A percentile compares a stretch with the other conserved stretches of the same genome.
phyloP scores from a whole-genome alignment of 1,139 yeast species.

The Blastobotrys serpentis region DNA sequence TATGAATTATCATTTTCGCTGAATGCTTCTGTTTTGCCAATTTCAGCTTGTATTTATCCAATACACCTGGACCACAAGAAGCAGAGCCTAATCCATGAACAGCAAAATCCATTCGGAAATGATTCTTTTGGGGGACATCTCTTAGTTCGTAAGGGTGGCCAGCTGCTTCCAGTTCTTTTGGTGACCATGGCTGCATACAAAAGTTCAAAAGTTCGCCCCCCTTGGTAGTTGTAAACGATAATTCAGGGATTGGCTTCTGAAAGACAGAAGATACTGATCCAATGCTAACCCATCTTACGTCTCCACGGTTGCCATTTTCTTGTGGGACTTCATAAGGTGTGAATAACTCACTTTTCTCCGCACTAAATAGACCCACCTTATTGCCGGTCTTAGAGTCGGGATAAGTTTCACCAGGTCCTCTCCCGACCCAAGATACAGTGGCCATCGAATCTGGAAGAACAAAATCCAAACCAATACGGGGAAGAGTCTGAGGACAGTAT shows the following conservation, averaged over 20 bases:
- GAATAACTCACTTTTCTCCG: conserved; percentile 27
- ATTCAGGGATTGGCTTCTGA: conserved; percentile 10
- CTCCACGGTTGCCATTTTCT: conserved; percentile 40
- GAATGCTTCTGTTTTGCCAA: not conserved
- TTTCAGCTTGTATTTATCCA: conserved; percentile 17
- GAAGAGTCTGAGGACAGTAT: conserved; percentile 24
- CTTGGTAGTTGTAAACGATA: conserved; percentile 6
- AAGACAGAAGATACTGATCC: conserved; percentile 8
- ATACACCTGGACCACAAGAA: conserved; percentile 38
- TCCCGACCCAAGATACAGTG: conserved; percentile 38
- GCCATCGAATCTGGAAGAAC: conserved; percentile 23
- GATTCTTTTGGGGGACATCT: conserved; percentile 21
- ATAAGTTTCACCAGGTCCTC: conserved; percentile 42
- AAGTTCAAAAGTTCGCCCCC: conserved; percentile 12
- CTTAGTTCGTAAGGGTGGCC: conserved; percentile 35
- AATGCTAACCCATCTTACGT: conserved; percentile 35
- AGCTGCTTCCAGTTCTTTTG: conserved; percentile 28
- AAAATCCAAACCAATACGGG: conserved; percentile 35
- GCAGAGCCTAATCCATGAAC: conserved; percentile 40
- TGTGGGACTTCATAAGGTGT: conserved; percentile 39
- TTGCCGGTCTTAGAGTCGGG: conserved; percentile 38
- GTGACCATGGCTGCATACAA: conserved; percentile 20
- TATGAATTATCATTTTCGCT: conserved; percentile 5
- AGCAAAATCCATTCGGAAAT: conserved; percentile 34
- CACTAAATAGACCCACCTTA: conserved; percentile 31